Evolutionary conservation across 2,329 filamentous ascomycete genomes (phyloP).

Genomic region (Exophiala dermatitidis): DNA sequence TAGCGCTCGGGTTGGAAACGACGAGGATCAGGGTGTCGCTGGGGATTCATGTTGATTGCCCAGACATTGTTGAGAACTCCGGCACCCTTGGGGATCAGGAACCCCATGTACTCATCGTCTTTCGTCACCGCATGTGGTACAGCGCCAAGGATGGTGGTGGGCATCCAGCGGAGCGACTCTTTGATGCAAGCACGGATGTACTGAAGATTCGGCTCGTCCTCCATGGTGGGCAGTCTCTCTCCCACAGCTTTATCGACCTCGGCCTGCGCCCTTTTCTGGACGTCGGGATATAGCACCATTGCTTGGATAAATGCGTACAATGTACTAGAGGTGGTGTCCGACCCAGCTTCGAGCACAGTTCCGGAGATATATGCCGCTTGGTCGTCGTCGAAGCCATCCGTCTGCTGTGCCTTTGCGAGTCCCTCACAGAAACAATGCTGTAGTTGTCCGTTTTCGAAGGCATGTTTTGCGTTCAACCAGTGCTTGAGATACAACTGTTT

Average conservation of each 20-base stretch:
- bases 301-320: slow-evolving; percentile 39
- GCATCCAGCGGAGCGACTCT: slow-evolving; percentile 51
- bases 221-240: slow-evolving; percentile 42
- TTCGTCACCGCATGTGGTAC: slow-evolving; percentile 23
- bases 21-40: slow-evolving; percentile 27
- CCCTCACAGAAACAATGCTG: slow-evolving; percentile 30
- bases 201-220: slow-evolving; percentile 44
- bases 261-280: slow-evolving; percentile 40
- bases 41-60: slow-evolving; percentile 28
- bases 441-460: slow-evolving; percentile 26
- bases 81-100: slow-evolving; percentile 23
- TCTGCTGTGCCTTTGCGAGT: slow-evolving; percentile 28
- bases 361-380: slow-evolving; percentile 32
- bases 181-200: slow-evolving; percentile 50
- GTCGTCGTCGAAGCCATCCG: slow-evolving; percentile 31
- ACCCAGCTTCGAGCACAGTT: slow-evolving; percentile 25
- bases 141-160: slow-evolving; percentile 27
- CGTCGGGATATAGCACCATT: slow-evolving; percentile 45
- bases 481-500: slow-evolving; percentile 38
- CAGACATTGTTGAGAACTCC: slow-evolving; percentile 25
- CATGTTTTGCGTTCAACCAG: slow-evolving; percentile 37
- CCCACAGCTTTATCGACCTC: slow-evolving; percentile 48
- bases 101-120: slow-evolving; percentile 23
- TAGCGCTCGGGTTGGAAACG: slow-evolving; percentile 31
- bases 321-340: slow-evolving; percentile 19